Evolutionary conservation across 352 stramenopile genomes (phyloP), one percentile per base, ranked within the genome.

Genomic region (Globisporangium orthogonon): DNA sequence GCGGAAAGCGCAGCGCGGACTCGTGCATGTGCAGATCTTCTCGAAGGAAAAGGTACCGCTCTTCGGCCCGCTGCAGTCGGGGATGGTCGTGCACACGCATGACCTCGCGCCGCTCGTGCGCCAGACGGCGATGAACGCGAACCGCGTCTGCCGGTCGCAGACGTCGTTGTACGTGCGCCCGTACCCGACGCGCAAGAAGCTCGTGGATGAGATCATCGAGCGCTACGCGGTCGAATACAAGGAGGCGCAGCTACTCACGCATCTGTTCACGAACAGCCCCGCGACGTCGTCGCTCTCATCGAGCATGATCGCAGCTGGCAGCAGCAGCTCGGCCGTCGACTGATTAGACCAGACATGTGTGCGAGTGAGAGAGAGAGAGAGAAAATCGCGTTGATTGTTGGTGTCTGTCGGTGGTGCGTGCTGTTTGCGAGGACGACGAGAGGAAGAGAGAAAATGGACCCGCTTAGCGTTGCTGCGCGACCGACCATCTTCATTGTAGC

Each of bases 61-160:
- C 14, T 95, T 95, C 55, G 86, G 86, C 0, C 86, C 86, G 11
- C 56, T 95, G 37, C 82, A 91, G 60, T 89, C 77, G 11, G 86
- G 86, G 9, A 95, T 95, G 86, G 74, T 95, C 35, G 67, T 94
- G 52, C 81, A 87, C 53, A 67, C 86, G 28, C 62, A 64, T 23
- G 76, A 93, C 48, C 69, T 95, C 28, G 79, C 80, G 10, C 52
- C 68, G 2, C 80, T 95, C 31, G 78, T 95, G 28, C 86, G 86
- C 2, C 86, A 95, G 58, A 95, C 86, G 0, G 82, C 79, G 30
- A 94, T 95, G 83, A 95, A 94, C 54, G 86, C 86, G 33, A 95
- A 95, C 50, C 83, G 86, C 47, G 84, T 91, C 10, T 95, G 86
- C 60, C 77, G 86, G 14, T 87, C 81, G 23, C 61, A 92, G 82